These are phyloP conservation scores for Amanita rubescens DNA, from an alignment of 768 basidiomycete species.

Conservation along the genomic window DNA sequence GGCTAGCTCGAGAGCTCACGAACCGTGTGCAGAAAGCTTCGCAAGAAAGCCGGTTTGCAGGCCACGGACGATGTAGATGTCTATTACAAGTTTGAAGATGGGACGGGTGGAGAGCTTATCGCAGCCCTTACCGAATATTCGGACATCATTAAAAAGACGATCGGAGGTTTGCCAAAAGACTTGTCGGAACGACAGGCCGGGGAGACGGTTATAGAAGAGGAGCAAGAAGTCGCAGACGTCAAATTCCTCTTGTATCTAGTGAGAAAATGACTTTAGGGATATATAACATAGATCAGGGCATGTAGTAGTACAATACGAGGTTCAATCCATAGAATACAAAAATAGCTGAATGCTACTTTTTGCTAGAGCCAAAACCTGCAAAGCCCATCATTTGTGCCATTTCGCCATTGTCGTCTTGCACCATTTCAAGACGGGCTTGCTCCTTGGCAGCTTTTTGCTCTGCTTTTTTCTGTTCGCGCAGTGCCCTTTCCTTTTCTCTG, in stretches of 20 bases:
- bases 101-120: slow-evolving; percentile 53
- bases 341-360: slow-evolving; percentile 46
- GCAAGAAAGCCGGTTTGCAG: slow-evolving; percentile 94
- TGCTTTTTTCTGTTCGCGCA: slow-evolving; percentile 68
- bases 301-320: slow-evolving; percentile 18
- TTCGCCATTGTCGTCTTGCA: slow-evolving; percentile 51
- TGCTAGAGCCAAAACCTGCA: slow-evolving; percentile 81
- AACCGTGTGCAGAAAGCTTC: slow-evolving; percentile 91
- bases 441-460: slow-evolving; percentile 76
- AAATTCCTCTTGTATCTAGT: slow-evolving; percentile 71
- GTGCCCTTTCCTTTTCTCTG: slow-evolving; percentile 58
- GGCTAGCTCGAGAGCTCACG: slow-evolving; percentile 82
- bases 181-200: slow-evolving; percentile 41
- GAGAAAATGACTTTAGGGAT: slow-evolving; percentile 28
- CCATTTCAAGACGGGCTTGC: slow-evolving; percentile 58
- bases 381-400: slow-evolving; percentile 89
- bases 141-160: slow-evolving; percentile 65
- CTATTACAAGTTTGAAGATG: slow-evolving; percentile 75
- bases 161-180: slow-evolving; percentile 64
- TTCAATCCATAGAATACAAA: no score
- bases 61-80: slow-evolving; percentile 91
- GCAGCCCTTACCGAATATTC: slow-evolving; percentile 58
- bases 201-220: slow-evolving; percentile 69
- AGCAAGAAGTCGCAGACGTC: slow-evolving; percentile 76
- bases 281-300: slow-evolving; percentile 1